phyloP scores from a whole-genome alignment of 1,139 yeast species.

The Debaryomyces udenii region DNA sequence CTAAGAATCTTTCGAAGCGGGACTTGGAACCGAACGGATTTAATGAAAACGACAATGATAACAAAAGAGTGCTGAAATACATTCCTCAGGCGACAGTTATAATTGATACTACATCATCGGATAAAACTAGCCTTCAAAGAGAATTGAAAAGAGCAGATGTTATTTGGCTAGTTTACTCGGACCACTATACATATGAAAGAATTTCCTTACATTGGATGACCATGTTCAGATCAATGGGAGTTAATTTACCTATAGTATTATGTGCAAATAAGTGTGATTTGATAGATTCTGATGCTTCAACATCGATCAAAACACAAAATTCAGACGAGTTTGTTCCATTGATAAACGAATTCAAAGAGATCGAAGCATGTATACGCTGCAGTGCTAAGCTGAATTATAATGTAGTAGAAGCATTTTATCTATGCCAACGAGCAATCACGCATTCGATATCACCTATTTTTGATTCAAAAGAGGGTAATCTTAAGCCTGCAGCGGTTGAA shows the following conservation, averaged over 20 bases:
- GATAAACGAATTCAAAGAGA: constrained; percentile 87
- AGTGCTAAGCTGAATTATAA: constrained; percentile 80
- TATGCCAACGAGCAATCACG: constrained; percentile 89
- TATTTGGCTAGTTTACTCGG: constrained; percentile 89
- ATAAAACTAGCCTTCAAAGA: constrained; percentile 58
- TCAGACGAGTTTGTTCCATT: constrained; percentile 85
- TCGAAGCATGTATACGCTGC: constrained; percentile 87
- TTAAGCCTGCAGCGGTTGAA: constrained; percentile 74
- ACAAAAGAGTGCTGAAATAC: constrained; percentile 36
- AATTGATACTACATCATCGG: constrained; percentile 78
- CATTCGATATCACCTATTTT: constrained; percentile 93
- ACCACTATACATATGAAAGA: constrained; percentile 91
- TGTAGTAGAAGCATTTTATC: constrained; percentile 85
- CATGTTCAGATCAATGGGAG: constrained; percentile 86
- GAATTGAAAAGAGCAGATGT: constrained; percentile 88
- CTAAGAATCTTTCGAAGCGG: constrained; percentile 1
- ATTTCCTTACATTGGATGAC: constrained; percentile 94
- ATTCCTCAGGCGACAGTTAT: constrained; percentile 72
- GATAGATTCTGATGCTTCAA: constrained; percentile 21
- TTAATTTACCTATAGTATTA: constrained; percentile 86
- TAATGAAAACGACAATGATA: constrained; percentile 12
- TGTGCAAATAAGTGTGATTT: constrained; percentile 83
- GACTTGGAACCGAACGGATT: constrained; percentile 5
- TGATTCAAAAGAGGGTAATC: constrained; percentile 83
- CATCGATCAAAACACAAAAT: constrained; percentile 36